These are phyloP conservation scores for Pelargonium myrrhifolium DNA, from an alignment of 441 rosid genomes.

Conservation along the genomic window DNA sequence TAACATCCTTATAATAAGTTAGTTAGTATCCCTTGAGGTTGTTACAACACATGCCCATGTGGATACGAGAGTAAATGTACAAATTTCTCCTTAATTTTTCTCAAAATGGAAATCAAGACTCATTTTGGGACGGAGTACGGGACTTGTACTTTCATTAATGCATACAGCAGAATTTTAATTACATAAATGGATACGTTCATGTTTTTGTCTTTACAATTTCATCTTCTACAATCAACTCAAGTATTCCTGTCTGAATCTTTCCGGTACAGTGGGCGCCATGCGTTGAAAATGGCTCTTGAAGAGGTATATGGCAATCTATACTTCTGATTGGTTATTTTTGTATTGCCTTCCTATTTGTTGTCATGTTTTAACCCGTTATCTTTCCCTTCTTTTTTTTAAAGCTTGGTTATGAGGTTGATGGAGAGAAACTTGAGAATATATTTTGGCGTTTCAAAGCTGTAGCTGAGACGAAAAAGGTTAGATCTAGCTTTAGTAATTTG, in stretches of 20 bases:
- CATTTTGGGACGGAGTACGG: too few relatives aligned
- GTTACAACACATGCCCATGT: too few relatives aligned
- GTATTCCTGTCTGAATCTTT: slow-evolving; percentile 1
- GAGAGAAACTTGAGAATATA: slow-evolving; percentile 59
- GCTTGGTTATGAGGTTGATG: slow-evolving; percentile 82
- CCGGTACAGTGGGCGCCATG: slow-evolving; percentile 83
- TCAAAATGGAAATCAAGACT: too few relatives aligned
- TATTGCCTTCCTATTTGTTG: not conserved
- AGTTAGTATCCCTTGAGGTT: too few relatives aligned
- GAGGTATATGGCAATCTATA: slow-evolving; percentile 43
- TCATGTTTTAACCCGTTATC: slow-evolving; percentile 7
- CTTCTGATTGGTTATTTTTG: slow-evolving; percentile 1
- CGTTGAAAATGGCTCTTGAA: slow-evolving; percentile 58
- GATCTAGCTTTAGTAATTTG: not conserved
- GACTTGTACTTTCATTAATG: not conserved
- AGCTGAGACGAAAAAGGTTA: slow-evolving; percentile 87
- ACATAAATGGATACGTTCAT: not conserved
- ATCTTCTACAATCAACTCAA: slow-evolving; percentile 6
- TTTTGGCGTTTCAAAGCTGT: slow-evolving; percentile 85
- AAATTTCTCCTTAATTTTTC: too few relatives aligned
- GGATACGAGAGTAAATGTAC: too few relatives aligned
- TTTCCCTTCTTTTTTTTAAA: slow-evolving; percentile 25
- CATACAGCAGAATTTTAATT: not conserved
- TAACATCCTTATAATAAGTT: too few relatives aligned
- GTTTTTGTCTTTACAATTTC: not conserved